Percentiles rank a stretch among this genome's conserved stretches.
phyloP scores from a whole-genome alignment of 83 land plant genomes.

The Larix sibirica region DNA sequence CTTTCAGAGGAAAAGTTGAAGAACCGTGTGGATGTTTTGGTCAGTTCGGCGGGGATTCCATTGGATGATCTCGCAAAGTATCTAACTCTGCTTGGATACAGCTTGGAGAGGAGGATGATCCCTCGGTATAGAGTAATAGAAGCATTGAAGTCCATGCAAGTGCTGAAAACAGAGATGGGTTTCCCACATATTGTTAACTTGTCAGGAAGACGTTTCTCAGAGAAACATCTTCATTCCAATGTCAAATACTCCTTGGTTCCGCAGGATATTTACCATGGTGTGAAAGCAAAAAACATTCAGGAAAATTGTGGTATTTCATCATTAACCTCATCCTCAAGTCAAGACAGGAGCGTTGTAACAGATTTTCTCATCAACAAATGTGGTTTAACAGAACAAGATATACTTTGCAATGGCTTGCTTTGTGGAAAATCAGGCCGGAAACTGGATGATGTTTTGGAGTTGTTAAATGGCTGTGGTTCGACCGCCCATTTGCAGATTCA shows the following conservation, averaged over 20 bases:
- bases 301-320: too few species aligned
- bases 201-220: conserved; percentile 13
- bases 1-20: conserved; percentile 20
- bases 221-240: conserved; percentile 10
- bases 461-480: too few species aligned
- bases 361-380: too few species aligned
- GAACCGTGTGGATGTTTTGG: conserved; percentile 16
- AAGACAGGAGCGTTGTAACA: too few species aligned
- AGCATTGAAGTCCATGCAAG: conserved; percentile 22
- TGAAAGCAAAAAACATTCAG: background rate
- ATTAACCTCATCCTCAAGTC: too few species aligned
- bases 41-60: background rate
- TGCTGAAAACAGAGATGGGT: conserved; percentile 6
- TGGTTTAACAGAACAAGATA: too few species aligned
- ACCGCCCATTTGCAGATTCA: too few species aligned
- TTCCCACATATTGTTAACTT: background rate
- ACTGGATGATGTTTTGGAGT: too few species aligned
- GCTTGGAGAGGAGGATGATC: conserved; percentile 16
- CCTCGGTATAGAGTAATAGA: conserved; percentile 25
- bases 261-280: conserved; percentile 14
- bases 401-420: too few species aligned
- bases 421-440: too few species aligned
- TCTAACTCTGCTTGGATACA: conserved; percentile 7
- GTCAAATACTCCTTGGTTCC: conserved; percentile 3
- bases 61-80: background rate